A percentile compares a stretch with the other conserved stretches of the same genome.
Conservation (phyloP, 1,139 yeast genomes). For the Nakaseomyces uthaithaninus region DNA sequence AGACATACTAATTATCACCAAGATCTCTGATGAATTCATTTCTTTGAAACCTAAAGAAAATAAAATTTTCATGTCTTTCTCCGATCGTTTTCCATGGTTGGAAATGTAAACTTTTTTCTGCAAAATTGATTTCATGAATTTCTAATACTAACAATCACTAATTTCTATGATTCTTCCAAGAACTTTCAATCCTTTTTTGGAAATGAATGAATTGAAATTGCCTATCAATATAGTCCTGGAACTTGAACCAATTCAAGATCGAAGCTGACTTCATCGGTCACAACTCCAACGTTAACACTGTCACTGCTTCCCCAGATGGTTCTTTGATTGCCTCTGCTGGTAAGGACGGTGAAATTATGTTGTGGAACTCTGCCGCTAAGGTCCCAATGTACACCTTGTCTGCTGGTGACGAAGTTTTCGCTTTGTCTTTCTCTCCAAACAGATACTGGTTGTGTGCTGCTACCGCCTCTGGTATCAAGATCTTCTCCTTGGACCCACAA, state of each 20-base stretch:
- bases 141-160: slow-evolving; percentile 4
- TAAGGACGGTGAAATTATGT: slow-evolving; percentile 97
- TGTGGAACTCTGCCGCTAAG: slow-evolving; percentile 94
- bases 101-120: background rate
- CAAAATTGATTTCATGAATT: background rate
- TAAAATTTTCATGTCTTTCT: background rate
- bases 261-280: slow-evolving; percentile 98
- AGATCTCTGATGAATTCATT: slow-evolving; percentile 79
- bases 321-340: slow-evolving; percentile 99
- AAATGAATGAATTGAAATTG: background rate
- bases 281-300: slow-evolving; percentile 97
- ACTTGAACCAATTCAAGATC: slow-evolving; percentile 75
- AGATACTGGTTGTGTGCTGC: slow-evolving; percentile 99
- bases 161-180: background rate
- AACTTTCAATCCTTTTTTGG: background rate
- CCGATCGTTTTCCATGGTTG: background rate
- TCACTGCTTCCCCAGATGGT: slow-evolving; percentile 99
- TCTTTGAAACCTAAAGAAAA: slow-evolving; percentile 1
- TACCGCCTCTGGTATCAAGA: slow-evolving; percentile 94
- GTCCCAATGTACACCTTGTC: slow-evolving; percentile 87
- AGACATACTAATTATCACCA: slow-evolving; percentile 92
- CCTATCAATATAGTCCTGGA: slow-evolving; percentile 67
- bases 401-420: slow-evolving; percentile 95
- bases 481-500: slow-evolving; percentile 97
- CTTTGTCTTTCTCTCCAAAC: slow-evolving; percentile 99